Percentiles rank a stretch among this genome's conserved stretches.
These are phyloP conservation scores for Penicillium sumatraense DNA, from an alignment of 2,329 filamentous ascomycete species.

Conservation along the genomic window DNA sequence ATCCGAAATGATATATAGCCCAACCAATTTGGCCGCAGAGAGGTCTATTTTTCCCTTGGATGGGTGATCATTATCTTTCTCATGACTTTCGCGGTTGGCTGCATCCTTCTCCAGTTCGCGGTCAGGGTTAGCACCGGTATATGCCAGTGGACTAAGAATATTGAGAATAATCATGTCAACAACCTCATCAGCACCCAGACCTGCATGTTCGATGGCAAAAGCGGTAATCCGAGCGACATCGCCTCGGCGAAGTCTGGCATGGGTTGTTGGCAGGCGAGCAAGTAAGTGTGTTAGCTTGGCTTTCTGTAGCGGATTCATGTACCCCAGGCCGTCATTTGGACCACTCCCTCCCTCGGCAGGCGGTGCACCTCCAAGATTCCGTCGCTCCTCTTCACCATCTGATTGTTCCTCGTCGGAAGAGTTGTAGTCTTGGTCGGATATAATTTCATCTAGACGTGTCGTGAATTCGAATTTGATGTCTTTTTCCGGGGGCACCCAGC, in stretches of 20 bases:
- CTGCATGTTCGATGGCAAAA: constrained; percentile 88
- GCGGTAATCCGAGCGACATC: constrained; percentile 84
- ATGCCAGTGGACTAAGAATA: constrained; percentile 74
- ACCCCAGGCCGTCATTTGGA: constrained; percentile 59
- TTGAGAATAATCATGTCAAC: constrained; percentile 88
- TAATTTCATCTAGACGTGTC: constrained; percentile 75
- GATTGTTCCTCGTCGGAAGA: constrained; percentile 82
- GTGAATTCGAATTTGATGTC: constrained; percentile 80
- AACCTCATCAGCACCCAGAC: constrained; percentile 83
- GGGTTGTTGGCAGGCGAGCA: constrained; percentile 76
- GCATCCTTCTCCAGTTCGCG: constrained; percentile 36
- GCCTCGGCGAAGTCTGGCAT: constrained; percentile 76
- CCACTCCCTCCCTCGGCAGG: constrained; percentile 43
- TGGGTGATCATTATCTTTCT: constrained; percentile 38
- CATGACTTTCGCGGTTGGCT: constrained; percentile 38
- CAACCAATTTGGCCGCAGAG: constrained; percentile 76
- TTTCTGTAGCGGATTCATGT: constrained; percentile 81
- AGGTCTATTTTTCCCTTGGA: constrained; percentile 61
- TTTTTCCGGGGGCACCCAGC: constrained; percentile 77
- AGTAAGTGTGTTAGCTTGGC: constrained; percentile 83
- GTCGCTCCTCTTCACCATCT: constrained; percentile 49
- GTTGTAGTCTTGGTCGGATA: constrained; percentile 83
- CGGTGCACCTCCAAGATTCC: constrained; percentile 48
- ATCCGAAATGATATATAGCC: constrained; percentile 78
- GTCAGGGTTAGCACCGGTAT: constrained; percentile 71